phyloP scores from a whole-genome alignment of 345 rosid species.

The Reutealis trisperma region DNA sequence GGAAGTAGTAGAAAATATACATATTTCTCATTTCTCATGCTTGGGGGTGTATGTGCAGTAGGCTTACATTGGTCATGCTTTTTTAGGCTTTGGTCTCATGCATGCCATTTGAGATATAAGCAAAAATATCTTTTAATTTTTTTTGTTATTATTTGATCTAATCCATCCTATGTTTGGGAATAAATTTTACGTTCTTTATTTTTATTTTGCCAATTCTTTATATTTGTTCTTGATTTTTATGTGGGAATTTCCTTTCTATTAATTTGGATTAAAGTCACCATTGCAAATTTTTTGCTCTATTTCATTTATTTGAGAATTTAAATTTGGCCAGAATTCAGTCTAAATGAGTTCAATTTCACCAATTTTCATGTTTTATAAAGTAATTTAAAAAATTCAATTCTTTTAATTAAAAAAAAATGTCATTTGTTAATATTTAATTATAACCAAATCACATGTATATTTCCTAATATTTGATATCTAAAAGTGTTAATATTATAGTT shows the following conservation, averaged over 20 bases:
- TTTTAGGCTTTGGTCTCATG: slow-evolving; percentile 9
- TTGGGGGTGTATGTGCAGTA: slow-evolving; percentile 12
- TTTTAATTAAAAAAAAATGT: too few relatives aligned
- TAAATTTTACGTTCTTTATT: not conserved
- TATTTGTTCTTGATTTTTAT: not conserved
- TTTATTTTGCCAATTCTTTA: not conserved
- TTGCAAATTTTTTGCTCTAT: too few relatives aligned
- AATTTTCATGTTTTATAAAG: too few relatives aligned
- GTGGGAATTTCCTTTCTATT: not conserved
- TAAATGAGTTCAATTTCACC: too few relatives aligned
- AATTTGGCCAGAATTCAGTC: too few relatives aligned
- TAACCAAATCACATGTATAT: too few relatives aligned
- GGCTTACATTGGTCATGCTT: not conserved
- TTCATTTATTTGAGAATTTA: too few relatives aligned
- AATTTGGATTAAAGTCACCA: not conserved
- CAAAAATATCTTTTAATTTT: not conserved
- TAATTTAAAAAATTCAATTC: too few relatives aligned
- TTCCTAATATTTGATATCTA: too few relatives aligned
- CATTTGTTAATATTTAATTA: too few relatives aligned
- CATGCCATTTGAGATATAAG: slow-evolving; percentile 4
- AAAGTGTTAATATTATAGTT: too few relatives aligned
- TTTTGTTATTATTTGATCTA: not conserved
- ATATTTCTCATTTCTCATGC: not conserved
- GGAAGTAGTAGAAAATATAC: slow-evolving; percentile 17
- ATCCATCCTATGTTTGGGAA: not conserved